These are phyloP conservation scores for Artemisia tridentata DNA, from an alignment of 129 eudicot species.

Conservation along the genomic window DNA sequence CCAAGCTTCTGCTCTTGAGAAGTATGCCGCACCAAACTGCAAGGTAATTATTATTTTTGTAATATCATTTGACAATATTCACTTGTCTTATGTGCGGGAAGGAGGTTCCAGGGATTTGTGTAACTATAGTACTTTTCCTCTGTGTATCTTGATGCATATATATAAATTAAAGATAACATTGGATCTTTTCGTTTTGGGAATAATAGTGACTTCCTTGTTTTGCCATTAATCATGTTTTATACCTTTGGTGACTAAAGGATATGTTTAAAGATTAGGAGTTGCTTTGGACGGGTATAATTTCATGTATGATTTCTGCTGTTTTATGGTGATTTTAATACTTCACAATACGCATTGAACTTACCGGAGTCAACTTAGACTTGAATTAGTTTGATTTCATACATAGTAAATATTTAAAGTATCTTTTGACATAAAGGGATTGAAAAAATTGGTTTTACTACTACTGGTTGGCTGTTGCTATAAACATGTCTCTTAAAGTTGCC, in stretches of 20 bases:
- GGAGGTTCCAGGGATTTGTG: not conserved
- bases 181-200: too few relatives aligned
- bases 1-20: slow-evolving; percentile 97
- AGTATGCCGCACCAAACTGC: slow-evolving; percentile 95
- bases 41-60: slow-evolving; percentile 46
- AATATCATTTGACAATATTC: not conserved
- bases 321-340: not conserved
- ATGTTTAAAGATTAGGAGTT: too few relatives aligned
- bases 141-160: too few relatives aligned
- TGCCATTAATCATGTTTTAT: too few relatives aligned
- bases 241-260: too few relatives aligned
- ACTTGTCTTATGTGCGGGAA: not conserved
- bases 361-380: not conserved
- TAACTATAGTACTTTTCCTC: not conserved
- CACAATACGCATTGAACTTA: not conserved
- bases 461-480: not conserved
- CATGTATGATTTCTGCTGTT: not conserved
- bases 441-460: not conserved
- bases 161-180: too few relatives aligned
- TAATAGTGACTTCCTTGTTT: too few relatives aligned
- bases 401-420: not conserved
- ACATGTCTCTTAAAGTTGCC: not conserved
- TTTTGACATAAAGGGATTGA: not conserved
- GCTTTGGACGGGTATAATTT: not conserved
- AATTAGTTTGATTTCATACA: not conserved